Conservation (phyloP, 306 rosid genomes). For the Potentilla sterilis region DNA sequence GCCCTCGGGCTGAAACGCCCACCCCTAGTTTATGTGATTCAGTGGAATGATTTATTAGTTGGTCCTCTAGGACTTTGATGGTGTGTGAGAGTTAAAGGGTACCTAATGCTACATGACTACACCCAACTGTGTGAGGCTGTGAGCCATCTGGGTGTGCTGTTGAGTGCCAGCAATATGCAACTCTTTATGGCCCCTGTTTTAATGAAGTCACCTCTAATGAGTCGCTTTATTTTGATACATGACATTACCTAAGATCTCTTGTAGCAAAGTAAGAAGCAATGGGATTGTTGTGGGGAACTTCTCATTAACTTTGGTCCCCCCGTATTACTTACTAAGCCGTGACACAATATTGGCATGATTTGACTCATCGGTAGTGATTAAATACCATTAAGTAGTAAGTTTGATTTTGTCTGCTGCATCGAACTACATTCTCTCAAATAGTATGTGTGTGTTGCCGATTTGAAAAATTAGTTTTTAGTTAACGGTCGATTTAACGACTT, state of each 20-base stretch:
- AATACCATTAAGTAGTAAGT: neutral
- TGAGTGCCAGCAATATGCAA: constrained; percentile 7
- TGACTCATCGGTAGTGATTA: neutral
- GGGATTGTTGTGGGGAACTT: neutral
- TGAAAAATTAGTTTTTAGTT: too few species aligned
- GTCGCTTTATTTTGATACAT: neutral
- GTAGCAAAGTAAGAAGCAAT: neutral
- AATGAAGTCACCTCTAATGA: neutral
- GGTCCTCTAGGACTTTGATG: neutral
- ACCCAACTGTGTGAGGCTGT: constrained; percentile 1
- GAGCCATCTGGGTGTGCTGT: constrained; percentile 7
- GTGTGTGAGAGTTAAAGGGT: neutral
- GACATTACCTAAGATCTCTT: neutral
- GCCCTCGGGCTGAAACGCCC: too few species aligned
- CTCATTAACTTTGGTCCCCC: neutral
- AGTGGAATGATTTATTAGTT: neutral
- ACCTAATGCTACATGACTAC: neutral
- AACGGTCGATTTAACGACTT: too few species aligned
- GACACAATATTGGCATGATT: neutral
- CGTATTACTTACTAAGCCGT: neutral
- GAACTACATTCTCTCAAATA: too few species aligned
- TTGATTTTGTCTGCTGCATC: too few species aligned
- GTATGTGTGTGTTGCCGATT: too few species aligned
- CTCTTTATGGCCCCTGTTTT: neutral
- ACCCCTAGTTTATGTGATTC: neutral